A percentile compares a stretch with the other conserved stretches of the same genome.
Conservation (phyloP, 106 monocot genomes). For the Iris macrosiphon region DNA sequence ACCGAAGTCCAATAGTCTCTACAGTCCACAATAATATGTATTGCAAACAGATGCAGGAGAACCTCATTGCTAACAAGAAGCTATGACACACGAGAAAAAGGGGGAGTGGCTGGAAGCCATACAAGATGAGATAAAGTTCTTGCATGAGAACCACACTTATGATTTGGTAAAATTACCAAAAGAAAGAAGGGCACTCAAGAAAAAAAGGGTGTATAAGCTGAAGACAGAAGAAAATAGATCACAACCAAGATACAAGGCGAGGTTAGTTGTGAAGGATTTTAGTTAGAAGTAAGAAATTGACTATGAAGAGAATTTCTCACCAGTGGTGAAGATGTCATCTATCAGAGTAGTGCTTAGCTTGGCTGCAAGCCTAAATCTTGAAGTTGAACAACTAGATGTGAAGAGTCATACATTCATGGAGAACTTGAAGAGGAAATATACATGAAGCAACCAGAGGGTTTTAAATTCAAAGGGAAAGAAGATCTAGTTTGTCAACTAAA, state of each 20-base stretch:
- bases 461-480: constrained; percentile 4
- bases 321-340: not conserved
- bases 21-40: too few species aligned
- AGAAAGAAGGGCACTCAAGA: not conserved
- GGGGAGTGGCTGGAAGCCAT: not conserved
- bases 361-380: not conserved
- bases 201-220: not conserved
- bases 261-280: not conserved
- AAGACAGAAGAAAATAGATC: not conserved
- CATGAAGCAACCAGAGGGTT: not conserved
- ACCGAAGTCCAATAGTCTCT: too few species aligned
- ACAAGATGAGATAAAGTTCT: not conserved
- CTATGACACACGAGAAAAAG: not conserved
- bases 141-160: constrained; percentile 2
- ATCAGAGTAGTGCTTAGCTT: not conserved
- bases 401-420: not conserved
- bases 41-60: too few species aligned
- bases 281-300: not conserved
- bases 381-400: constrained; percentile 1
- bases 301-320: constrained; percentile 1
- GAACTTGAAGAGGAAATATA: not conserved
- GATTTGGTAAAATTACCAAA: constrained; percentile 3
- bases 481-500: not conserved
- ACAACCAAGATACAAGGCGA: not conserved
- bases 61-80: too few species aligned